Evolutionary conservation across 768 basidiomycete species (phyloP).

Genomic region (Serpula lacrymans): DNA sequence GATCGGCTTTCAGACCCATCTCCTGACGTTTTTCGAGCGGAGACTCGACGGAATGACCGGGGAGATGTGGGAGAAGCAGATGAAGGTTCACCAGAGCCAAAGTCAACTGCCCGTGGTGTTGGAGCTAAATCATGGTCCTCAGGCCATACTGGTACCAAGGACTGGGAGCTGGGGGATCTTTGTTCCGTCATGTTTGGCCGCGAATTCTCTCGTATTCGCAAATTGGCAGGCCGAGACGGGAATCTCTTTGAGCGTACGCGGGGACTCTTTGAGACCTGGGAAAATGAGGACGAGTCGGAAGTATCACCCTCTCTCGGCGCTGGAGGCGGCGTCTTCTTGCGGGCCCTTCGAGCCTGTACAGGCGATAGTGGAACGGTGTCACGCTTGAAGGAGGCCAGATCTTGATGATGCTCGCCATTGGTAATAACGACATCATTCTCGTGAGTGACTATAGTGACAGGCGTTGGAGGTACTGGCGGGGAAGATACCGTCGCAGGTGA

Average conservation of each 20-base stretch:
- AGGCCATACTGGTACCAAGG: slow-evolving; percentile 51
- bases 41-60: slow-evolving; percentile 13
- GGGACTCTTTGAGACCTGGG: slow-evolving; percentile 32
- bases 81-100: slow-evolving; percentile 34
- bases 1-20: slow-evolving; percentile 24
- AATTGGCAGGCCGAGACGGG: slow-evolving; percentile 40
- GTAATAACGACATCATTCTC: slow-evolving; percentile 23
- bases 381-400: slow-evolving; percentile 28
- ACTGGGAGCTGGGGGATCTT: slow-evolving; percentile 42
- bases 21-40: slow-evolving; percentile 25
- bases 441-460: slow-evolving; percentile 24
- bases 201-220: slow-evolving; percentile 39
- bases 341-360: slow-evolving; percentile 21
- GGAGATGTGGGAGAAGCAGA: slow-evolving; percentile 27
- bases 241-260: slow-evolving; percentile 55
- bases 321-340: slow-evolving; percentile 38
- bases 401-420: slow-evolving; percentile 26
- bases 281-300: slow-evolving; percentile 43
- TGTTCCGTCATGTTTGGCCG: slow-evolving; percentile 26
- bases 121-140: slow-evolving; percentile 46
- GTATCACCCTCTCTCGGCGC: slow-evolving; percentile 13
- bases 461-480: slow-evolving; percentile 37
- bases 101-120: slow-evolving; percentile 57
- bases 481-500: slow-evolving; percentile 38
- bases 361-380: slow-evolving; percentile 24